These are phyloP conservation scores for Kodamaea sagamina DNA, from an alignment of 805 yeast species.

Conservation along the genomic window DNA sequence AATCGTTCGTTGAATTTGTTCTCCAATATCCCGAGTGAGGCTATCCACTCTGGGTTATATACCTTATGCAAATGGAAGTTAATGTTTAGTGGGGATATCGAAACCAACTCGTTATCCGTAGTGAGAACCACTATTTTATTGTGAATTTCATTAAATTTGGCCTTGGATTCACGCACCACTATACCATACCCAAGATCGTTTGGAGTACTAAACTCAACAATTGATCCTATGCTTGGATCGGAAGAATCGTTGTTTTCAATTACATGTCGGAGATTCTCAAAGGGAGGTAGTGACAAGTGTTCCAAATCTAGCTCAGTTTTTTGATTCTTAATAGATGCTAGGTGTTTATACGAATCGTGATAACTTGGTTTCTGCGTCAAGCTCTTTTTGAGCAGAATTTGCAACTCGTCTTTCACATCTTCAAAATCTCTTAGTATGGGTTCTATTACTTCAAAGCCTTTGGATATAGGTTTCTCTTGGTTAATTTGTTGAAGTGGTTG, in stretches of 20 bases:
- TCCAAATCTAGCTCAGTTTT: neutral
- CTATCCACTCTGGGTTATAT: conserved; percentile 23
- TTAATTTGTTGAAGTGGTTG: too few relatives aligned
- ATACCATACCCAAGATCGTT: conserved; percentile 32
- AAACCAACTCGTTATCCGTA: conserved; percentile 29
- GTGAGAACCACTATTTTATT: conserved; percentile 37
- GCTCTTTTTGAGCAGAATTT: neutral
- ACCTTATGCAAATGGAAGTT: conserved; percentile 33
- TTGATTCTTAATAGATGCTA: neutral
- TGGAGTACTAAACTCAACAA: conserved; percentile 36
- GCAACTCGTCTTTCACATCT: neutral
- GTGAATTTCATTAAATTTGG: conserved; percentile 35
- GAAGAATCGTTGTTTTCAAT: conserved; percentile 17
- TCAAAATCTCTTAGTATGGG: neutral
- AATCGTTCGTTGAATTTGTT: conserved; percentile 24
- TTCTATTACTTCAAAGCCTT: too few relatives aligned
- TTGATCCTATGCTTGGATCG: conserved; percentile 36
- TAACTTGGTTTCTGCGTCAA: conserved; percentile 3
- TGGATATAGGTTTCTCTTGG: too few relatives aligned
- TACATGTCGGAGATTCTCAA: conserved; percentile 18
- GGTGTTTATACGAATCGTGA: neutral
- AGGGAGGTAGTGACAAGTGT: conserved; percentile 5
- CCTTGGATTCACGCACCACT: conserved; percentile 32
- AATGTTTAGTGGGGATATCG: conserved; percentile 31
- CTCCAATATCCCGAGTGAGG: conserved; percentile 19